Conservation (phyloP, 768 basidiomycete genomes). For the Lactifluus hygrophoroides region DNA sequence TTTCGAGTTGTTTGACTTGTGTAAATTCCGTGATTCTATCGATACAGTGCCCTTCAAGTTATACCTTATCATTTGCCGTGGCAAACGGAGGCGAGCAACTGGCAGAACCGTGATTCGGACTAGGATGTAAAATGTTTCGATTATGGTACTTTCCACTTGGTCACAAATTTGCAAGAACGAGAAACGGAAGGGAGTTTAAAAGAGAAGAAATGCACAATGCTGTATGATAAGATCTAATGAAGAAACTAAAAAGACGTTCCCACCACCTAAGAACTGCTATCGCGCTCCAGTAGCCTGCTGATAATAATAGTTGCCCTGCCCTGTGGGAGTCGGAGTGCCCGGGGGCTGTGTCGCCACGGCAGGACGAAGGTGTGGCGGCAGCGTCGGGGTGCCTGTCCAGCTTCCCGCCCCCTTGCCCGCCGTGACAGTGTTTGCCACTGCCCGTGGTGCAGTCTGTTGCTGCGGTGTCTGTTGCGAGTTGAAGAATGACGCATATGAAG, state of each 20-base stretch:
- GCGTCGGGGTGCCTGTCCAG: constrained; percentile 28
- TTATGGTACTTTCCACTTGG: constrained; percentile 4
- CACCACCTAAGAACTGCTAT: not conserved
- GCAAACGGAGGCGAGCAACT: no score
- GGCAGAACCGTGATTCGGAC: no score
- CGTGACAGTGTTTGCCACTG: constrained; percentile 49
- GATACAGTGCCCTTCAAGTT: no score
- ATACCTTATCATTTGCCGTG: no score
- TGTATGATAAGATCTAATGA: constrained; percentile 14
- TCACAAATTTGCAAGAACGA: not conserved
- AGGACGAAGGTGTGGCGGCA: constrained; percentile 36
- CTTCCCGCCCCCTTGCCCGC: constrained; percentile 22
- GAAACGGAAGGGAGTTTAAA: not conserved
- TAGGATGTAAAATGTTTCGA: constrained; percentile 1
- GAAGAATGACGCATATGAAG: constrained; percentile 38
- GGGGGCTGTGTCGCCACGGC: constrained; percentile 17
- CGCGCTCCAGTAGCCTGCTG: constrained; percentile 21
- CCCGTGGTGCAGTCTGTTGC: constrained; percentile 27
- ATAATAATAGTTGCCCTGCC: constrained; percentile 22
- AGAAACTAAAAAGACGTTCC: not conserved
- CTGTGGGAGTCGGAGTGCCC: constrained; percentile 21
- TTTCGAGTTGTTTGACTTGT: not conserved
- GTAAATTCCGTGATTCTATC: not conserved
- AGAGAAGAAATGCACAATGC: not conserved
- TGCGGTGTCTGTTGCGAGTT: constrained; percentile 25